A percentile compares a stretch with the other conserved stretches of the same genome.
Evolutionary conservation across 164 flowering plant genomes (phyloP).

Genomic region (Stephania japonica): DNA sequence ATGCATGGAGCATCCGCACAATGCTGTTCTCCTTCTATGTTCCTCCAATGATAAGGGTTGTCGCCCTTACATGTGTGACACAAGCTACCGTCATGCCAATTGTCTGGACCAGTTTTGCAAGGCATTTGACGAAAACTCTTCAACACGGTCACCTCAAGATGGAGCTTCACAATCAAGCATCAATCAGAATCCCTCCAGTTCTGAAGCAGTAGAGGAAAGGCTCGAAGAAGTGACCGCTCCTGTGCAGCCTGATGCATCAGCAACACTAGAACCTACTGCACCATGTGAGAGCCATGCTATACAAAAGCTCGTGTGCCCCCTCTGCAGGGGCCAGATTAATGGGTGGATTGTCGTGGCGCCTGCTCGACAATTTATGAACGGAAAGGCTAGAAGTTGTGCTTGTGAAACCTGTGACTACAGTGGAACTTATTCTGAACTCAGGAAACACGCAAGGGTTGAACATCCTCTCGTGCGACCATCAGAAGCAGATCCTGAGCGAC

Average conservation of each 20-base stretch:
- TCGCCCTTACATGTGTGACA: constrained; percentile 91
- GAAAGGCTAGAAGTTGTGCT: constrained; percentile 67
- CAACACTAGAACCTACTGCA: neutral
- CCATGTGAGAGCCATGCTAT: neutral
- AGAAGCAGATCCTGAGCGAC: constrained; percentile 68
- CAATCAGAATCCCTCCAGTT: neutral
- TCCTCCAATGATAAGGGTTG: constrained; percentile 83
- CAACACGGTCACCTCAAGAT: constrained; percentile 4
- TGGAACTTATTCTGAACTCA: constrained; percentile 72
- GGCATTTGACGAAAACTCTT: constrained; percentile 32
- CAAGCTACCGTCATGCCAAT: constrained; percentile 87
- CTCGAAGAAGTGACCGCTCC: neutral
- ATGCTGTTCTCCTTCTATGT: constrained; percentile 79
- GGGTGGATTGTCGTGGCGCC: constrained; percentile 66
- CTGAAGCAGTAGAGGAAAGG: neutral
- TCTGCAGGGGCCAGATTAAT: constrained; percentile 40
- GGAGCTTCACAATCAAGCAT: neutral
- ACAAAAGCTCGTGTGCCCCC: constrained; percentile 11
- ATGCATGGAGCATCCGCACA: constrained; percentile 96
- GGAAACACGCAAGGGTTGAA: constrained; percentile 72
- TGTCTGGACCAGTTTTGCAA: constrained; percentile 83
- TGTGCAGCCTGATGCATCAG: neutral
- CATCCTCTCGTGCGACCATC: constrained; percentile 75
- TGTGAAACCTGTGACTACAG: constrained; percentile 61
- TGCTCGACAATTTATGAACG: constrained; percentile 79